A percentile compares a stretch with the other conserved stretches of the same genome.
These are phyloP conservation scores for Aspergillus amoenus DNA, from an alignment of 2,329 filamentous ascomycete species.

Conservation along the genomic window DNA sequence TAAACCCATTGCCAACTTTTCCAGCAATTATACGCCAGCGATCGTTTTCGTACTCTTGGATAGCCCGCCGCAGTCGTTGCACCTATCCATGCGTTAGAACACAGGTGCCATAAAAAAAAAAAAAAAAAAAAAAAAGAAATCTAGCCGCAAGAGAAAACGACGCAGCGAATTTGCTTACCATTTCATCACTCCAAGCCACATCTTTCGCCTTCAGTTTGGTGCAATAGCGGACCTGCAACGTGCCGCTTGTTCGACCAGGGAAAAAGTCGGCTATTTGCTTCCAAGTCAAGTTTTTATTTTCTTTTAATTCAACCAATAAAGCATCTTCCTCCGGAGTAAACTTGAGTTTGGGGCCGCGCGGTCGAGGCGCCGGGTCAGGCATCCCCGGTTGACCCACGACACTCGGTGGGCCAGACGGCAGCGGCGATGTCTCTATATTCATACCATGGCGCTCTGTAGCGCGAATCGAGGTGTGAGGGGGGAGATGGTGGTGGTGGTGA, in stretches of 20 bases:
- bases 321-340: constrained; percentile 92
- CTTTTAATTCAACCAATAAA: constrained; percentile 83
- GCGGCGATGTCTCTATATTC: constrained; percentile 42
- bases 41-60: constrained; percentile 56
- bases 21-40: constrained; percentile 90
- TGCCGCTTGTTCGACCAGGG: constrained; percentile 83
- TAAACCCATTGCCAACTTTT: constrained; percentile 88
- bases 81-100: constrained; percentile 28
- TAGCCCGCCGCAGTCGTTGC: constrained; percentile 38
- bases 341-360: constrained; percentile 85
- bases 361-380: constrained; percentile 76
- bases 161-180: constrained; percentile 55
- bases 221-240: constrained; percentile 89
- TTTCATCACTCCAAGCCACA: constrained; percentile 90
- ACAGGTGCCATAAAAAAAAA: neutral
- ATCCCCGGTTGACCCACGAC: constrained; percentile 85
- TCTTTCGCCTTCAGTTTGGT: constrained; percentile 94
- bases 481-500: constrained; percentile 80
- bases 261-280: constrained; percentile 98
- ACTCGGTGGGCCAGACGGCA: constrained; percentile 67
- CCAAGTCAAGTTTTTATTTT: constrained; percentile 93
- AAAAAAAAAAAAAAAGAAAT: neutral
- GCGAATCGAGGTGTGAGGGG: constrained; percentile 68
- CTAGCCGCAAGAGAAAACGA: neutral
- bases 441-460: constrained; percentile 65